Evolutionary conservation across 306 rosid genomes (phyloP), one percentile per base, ranked within the genome.

Genomic region (Argentina anserina): DNA sequence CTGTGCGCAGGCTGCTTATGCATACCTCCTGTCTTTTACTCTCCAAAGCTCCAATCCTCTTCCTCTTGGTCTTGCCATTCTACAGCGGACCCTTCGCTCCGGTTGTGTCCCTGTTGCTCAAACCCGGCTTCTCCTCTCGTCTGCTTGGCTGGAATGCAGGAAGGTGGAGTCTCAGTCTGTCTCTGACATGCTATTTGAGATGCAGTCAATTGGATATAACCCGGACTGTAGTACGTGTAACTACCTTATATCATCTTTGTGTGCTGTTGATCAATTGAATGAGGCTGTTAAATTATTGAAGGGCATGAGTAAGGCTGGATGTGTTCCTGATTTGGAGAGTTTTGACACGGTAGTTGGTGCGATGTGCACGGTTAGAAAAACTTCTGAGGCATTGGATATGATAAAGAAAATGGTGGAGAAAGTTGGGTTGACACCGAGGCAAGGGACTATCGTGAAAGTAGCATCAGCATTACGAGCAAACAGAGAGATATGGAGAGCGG

Each of bases 271-370:
- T 85, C 81, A 80, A 58, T 74, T 87, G 80, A 75, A 13, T 25
- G 89, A 85, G 75, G 90, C 83, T 12, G 79, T 85, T 75, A 67
- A 79, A 73, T 84, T 88, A 74, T 71, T 83, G 69, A 85, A 82
- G 84, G 92, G 84, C 29, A 90, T 93, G 93, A 81, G 88, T 61
- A 84, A 83, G 74, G 92, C 90, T 15, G 92, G 90, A 39, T 90
- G 91, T 61, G 60, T 89, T 82, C 94, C 98, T 14, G 90, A 90
- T 82, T 75, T 68, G 43, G 92, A 78, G 77, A 85, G 92, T 72
- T 91, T 82, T 46, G 84, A 82, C 74, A 78, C 78, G 53, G 85
- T 87, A 20, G 78, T 93, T 42, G 73, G 86, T 68, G 85, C 94
- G 18, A 76, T 83, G 85, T 83, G 94, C 82, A 79, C 68, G 39